These are phyloP conservation scores for Ustilaginoidea virens DNA, from an alignment of 2,329 filamentous ascomycete species.

Conservation along the genomic window DNA sequence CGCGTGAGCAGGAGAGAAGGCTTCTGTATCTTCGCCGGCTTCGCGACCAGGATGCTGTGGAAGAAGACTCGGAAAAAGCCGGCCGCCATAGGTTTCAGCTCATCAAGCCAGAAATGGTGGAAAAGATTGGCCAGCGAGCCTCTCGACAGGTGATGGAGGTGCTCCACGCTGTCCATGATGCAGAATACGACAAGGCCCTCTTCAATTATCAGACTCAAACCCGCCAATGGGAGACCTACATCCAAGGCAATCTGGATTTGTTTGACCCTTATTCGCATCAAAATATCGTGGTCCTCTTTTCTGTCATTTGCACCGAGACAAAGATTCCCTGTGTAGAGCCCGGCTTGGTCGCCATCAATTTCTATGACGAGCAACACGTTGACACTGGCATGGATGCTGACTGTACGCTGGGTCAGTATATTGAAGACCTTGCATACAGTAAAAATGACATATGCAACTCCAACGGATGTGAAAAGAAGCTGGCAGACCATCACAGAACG, in stretches of 20 bases:
- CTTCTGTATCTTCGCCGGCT: conserved; percentile 70
- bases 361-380: conserved; percentile 85
- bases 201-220: conserved; percentile 92
- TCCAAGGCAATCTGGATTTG: conserved; percentile 72
- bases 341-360: conserved; percentile 76
- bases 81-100: conserved; percentile 67
- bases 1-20: conserved; percentile 77
- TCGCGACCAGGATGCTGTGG: conserved; percentile 56
- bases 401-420: conserved; percentile 86
- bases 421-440: conserved; percentile 72
- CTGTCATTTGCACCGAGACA: conserved; percentile 81
- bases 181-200: conserved; percentile 88
- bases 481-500: conserved; percentile 87
- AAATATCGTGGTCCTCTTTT: conserved; percentile 89
- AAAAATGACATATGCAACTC: conserved; percentile 65
- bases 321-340: conserved; percentile 89
- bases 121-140: conserved; percentile 62
- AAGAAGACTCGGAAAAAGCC: conserved; percentile 45
- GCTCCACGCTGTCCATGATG: conserved; percentile 85
- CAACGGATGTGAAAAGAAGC: conserved; percentile 73
- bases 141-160: conserved; percentile 85
- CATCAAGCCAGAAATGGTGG: conserved; percentile 91
- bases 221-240: conserved; percentile 89
- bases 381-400: conserved; percentile 61
- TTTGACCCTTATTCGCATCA: conserved; percentile 95